A percentile compares a stretch with the other conserved stretches of the same genome.
Conservation (phyloP, 2,329 filamentous ascomycete genomes). For the Fusarium nanum region DNA sequence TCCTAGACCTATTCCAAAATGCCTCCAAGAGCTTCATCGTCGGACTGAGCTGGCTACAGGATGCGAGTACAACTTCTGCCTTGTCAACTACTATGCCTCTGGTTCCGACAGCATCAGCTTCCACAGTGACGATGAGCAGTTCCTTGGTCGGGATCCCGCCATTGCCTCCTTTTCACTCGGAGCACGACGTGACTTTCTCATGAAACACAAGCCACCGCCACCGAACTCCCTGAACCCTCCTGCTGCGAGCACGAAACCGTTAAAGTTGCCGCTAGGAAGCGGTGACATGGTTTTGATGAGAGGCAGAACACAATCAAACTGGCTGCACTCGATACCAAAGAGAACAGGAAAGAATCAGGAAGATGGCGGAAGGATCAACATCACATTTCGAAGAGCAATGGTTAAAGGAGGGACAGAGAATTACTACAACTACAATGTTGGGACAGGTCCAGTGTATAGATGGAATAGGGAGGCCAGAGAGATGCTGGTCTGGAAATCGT, state of each 20-base stretch:
- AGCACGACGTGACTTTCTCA: conserved; percentile 77
- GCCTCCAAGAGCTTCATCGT: conserved; percentile 71
- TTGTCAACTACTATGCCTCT: conserved; percentile 86
- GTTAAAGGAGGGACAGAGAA: conserved; percentile 80
- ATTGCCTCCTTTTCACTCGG: conserved; percentile 83
- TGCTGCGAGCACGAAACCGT: conserved; percentile 48
- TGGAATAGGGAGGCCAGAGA: conserved; percentile 71
- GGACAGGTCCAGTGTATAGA: conserved; percentile 72
- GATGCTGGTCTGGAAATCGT: conserved; percentile 57
- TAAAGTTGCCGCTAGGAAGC: conserved; percentile 67
- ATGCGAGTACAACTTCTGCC: conserved; percentile 79
- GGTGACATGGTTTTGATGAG: conserved; percentile 87
- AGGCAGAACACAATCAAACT: conserved; percentile 78
- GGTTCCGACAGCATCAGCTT: conserved; percentile 82
- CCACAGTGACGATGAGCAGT: conserved; percentile 84
- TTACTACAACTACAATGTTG: conserved; percentile 87
- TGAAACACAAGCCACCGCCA: conserved; percentile 78
- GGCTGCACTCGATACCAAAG: conserved; percentile 84
- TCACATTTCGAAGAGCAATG: conserved; percentile 80
- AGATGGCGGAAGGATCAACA: conserved; percentile 77
- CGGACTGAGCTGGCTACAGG: conserved; percentile 74
- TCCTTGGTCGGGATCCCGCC: conserved; percentile 74
- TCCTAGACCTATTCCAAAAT: conserved; percentile 77
- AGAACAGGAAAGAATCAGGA: conserved; percentile 71
- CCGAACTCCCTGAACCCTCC: conserved; percentile 50